A percentile compares a stretch with the other conserved stretches of the same genome.
These are phyloP conservation scores for Ceratocystis cubensis DNA, from an alignment of 2,329 filamentous ascomycete genomes.

Conservation along the genomic window DNA sequence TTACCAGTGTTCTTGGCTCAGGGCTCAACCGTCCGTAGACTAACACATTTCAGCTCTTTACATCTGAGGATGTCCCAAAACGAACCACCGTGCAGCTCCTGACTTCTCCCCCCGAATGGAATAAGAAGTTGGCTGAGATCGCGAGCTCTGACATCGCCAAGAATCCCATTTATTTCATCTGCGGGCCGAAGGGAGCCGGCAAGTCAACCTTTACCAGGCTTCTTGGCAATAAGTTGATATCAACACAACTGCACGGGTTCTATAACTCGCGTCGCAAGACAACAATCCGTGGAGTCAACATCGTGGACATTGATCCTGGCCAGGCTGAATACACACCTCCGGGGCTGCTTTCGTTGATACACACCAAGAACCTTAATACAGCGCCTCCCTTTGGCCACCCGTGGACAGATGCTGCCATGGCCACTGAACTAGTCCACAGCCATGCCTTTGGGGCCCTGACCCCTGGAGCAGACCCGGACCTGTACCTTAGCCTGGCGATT, in stretches of 20 bases:
- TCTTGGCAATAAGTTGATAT: slow-evolving; percentile 55
- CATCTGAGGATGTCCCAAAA: slow-evolving; percentile 40
- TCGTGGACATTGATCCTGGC: slow-evolving; percentile 66
- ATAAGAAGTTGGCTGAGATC: slow-evolving; percentile 39
- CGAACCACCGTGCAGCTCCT: slow-evolving; percentile 41
- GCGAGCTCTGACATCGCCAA: slow-evolving; percentile 27
- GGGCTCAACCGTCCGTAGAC: slow-evolving; percentile 16
- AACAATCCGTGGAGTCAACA: slow-evolving; percentile 31
- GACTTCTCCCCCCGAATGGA: slow-evolving; percentile 47
- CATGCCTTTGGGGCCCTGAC: slow-evolving; percentile 55
- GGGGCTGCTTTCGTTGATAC: slow-evolving; percentile 56
- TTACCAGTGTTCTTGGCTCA: not conserved
- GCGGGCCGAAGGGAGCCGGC: slow-evolving; percentile 58
- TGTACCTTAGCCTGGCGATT: slow-evolving; percentile 51
- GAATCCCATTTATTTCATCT: slow-evolving; percentile 42
- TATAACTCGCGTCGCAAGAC: slow-evolving; percentile 19
- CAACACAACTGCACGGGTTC: slow-evolving; percentile 28
- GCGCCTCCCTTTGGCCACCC: slow-evolving; percentile 55
- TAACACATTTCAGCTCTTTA: slow-evolving; percentile 37
- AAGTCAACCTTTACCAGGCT: slow-evolving; percentile 64
- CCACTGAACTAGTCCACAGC: slow-evolving; percentile 38
- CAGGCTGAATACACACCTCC: slow-evolving; percentile 63
- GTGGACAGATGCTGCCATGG: slow-evolving; percentile 23
- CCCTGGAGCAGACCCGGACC: slow-evolving; percentile 51
- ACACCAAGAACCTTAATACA: slow-evolving; percentile 48